Conservation (phyloP, 2,329 filamentous ascomycete genomes). For the Hyphodiscus sp. region DNA sequence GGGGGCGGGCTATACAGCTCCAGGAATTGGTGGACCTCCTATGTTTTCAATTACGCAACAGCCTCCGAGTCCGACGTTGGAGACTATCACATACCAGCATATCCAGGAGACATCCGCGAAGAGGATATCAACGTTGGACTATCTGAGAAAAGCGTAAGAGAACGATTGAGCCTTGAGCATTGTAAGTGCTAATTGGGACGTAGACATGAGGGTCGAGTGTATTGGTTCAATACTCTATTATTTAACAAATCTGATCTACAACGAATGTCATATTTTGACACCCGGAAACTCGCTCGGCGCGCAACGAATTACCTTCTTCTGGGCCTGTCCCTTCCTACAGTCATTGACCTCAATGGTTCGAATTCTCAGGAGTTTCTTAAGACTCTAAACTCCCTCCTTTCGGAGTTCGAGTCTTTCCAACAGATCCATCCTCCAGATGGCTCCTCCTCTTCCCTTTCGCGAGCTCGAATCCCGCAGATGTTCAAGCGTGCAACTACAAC, state of each 20-base stretch:
- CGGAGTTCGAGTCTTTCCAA: slow-evolving; percentile 93
- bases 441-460: slow-evolving; percentile 57
- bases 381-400: slow-evolving; percentile 74
- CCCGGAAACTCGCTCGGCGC: slow-evolving; percentile 76
- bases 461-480: slow-evolving; percentile 77
- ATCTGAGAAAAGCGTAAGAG: slow-evolving; percentile 83
- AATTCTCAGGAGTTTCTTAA: slow-evolving; percentile 80
- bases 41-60: slow-evolving; percentile 16
- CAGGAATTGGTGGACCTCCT: slow-evolving; percentile 14
- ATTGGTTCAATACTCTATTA: slow-evolving; percentile 97
- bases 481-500: slow-evolving; percentile 57
- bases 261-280: slow-evolving; percentile 79
- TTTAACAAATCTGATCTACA: slow-evolving; percentile 77
- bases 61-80: slow-evolving; percentile 28
- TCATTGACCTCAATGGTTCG: slow-evolving; percentile 79
- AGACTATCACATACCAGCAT: slow-evolving; percentile 43
- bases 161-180: background rate
- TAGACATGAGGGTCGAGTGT: slow-evolving; percentile 88
- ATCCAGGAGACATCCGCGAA: slow-evolving; percentile 85
- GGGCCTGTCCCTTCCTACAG: slow-evolving; percentile 81
- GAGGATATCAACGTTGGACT: slow-evolving; percentile 88
- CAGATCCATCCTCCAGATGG: slow-evolving; percentile 76
- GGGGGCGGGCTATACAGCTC: slow-evolving; percentile 21
- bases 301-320: slow-evolving; percentile 92
- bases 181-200: slow-evolving; percentile 4